A percentile compares a stretch with the other conserved stretches of the same genome.
Evolutionary conservation across 192 early-diverging fungal species (phyloP).

Genomic region (Backusella circina): DNA sequence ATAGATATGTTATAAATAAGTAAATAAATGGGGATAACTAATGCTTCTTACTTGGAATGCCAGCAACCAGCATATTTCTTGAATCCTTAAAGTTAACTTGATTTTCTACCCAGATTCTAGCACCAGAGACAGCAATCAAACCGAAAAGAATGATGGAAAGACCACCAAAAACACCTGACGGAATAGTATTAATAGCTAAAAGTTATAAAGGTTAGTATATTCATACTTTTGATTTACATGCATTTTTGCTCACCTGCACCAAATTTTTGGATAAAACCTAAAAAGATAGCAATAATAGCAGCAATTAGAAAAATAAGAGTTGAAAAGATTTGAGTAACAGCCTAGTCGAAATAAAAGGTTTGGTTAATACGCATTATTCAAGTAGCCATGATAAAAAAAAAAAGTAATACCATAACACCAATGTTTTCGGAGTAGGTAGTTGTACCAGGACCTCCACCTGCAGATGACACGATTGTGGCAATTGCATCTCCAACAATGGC

Average conservation of each 20-base stretch:
- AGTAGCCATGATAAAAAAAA: not conserved
- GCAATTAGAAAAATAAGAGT: slow-evolving; percentile 53
- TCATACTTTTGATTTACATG: not conserved
- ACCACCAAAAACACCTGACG: slow-evolving; percentile 53
- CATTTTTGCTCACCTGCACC: slow-evolving; percentile 32
- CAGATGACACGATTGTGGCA: slow-evolving; percentile 47
- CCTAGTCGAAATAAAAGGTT: not conserved
- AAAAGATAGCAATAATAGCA: slow-evolving; percentile 47
- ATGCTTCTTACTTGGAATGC: slow-evolving; percentile 22
- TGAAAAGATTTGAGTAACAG: slow-evolving; percentile 52
- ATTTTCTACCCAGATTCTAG: slow-evolving; percentile 53
- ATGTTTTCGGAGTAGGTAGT: slow-evolving; percentile 64
- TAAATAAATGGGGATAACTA: not conserved
- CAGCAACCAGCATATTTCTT: slow-evolving; percentile 48
- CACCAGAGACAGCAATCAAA: slow-evolving; percentile 50
- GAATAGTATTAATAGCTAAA: slow-evolving; percentile 45
- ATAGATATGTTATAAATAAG: not conserved
- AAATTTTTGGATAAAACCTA: slow-evolving; percentile 57
- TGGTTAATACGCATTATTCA: too few species aligned
- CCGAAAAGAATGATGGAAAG: slow-evolving; percentile 51
- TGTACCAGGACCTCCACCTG: slow-evolving; percentile 45
- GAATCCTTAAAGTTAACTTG: slow-evolving; percentile 51
- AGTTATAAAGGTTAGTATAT: not conserved
- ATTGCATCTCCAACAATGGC: slow-evolving; percentile 56
- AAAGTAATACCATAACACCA: slow-evolving; percentile 41